phyloP scores from a whole-genome alignment of 768 basidiomycete species.

The Stropharia rugosoannulata region DNA sequence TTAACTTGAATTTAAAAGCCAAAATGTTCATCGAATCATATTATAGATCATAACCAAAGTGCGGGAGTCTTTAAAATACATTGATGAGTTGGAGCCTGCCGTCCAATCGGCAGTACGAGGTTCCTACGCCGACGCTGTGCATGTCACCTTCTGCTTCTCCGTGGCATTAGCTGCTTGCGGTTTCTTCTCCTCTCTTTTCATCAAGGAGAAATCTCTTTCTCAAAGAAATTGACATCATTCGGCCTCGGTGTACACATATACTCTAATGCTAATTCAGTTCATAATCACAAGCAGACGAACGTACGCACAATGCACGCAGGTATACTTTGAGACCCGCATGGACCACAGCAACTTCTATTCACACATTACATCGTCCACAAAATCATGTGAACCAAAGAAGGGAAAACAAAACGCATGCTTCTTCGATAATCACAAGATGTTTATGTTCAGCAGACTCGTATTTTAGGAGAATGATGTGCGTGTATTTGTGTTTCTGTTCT shows the following conservation, averaged over 20 bases:
- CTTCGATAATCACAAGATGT: no score
- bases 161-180: conserved; percentile 39
- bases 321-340: no score
- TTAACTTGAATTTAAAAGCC: neutral
- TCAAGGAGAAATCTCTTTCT: conserved; percentile 47
- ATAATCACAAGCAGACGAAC: neutral
- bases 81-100: conserved; percentile 40
- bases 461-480: no score
- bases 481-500: no score
- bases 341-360: no score
- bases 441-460: no score
- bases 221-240: conserved; percentile 7
- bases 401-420: no score
- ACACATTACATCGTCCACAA: no score
- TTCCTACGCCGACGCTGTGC: conserved; percentile 46
- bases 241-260: neutral
- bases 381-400: no score
- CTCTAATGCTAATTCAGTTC: neutral
- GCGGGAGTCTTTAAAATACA: conserved; percentile 47
- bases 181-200: conserved; percentile 46
- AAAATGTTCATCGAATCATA: neutral
- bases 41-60: conserved; percentile 47
- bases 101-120: conserved; percentile 35
- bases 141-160: conserved; percentile 47
- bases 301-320: neutral